Conservation (phyloP, 2,329 filamentous ascomycete genomes). For the Colletotrichum tropicale region DNA sequence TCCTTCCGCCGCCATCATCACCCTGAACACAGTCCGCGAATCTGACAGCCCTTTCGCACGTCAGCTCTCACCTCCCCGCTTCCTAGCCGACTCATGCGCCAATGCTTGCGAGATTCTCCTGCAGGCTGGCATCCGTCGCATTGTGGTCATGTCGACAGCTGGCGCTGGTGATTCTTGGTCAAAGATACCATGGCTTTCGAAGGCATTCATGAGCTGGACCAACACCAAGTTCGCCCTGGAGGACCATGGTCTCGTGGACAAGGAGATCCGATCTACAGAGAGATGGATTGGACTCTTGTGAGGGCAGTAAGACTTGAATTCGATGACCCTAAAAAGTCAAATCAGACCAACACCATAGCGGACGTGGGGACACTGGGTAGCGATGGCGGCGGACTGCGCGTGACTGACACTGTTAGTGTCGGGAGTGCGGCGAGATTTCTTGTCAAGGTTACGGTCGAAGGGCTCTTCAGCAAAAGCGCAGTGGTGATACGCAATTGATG, state of each 20-base stretch:
- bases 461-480: conserved; percentile 5
- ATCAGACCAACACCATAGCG: background rate
- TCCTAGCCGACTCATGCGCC: conserved; percentile 41
- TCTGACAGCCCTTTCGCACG: conserved; percentile 44
- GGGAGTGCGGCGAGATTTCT: conserved; percentile 34
- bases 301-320: conserved; percentile 34
- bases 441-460: conserved; percentile 35
- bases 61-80: conserved; percentile 39
- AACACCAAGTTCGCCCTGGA: conserved; percentile 43
- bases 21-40: conserved; percentile 42
- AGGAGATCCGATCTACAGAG: conserved; percentile 35
- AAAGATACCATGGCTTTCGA: conserved; percentile 35
- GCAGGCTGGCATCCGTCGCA: conserved; percentile 32
- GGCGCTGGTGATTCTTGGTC: conserved; percentile 42
- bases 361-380: conserved; percentile 32
- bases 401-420: conserved; percentile 32
- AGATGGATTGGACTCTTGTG: conserved; percentile 41
- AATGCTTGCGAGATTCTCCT: conserved; percentile 36
- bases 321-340: conserved; percentile 26
- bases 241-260: conserved; percentile 39
- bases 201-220: conserved; percentile 40
- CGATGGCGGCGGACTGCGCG: conserved; percentile 32
- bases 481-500: background rate
- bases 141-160: conserved; percentile 43
- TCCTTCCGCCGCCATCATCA: conserved; percentile 38